phyloP scores from a whole-genome alignment of 139 green algal species.

The Marvania coccoides region DNA sequence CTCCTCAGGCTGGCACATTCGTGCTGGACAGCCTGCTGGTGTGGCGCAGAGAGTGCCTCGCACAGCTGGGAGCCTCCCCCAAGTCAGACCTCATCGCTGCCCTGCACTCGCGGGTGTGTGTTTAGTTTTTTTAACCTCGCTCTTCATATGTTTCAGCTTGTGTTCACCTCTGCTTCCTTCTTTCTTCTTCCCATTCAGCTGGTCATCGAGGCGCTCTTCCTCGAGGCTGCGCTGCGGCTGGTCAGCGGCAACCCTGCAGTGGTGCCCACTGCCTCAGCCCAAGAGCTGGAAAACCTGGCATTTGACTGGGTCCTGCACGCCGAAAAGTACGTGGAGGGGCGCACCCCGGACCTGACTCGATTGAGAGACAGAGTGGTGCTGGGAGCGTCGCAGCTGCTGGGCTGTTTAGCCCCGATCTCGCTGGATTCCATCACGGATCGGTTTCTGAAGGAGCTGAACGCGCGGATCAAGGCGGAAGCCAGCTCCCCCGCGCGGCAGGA shows the following conservation, averaged over 20 bases:
- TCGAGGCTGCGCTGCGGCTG: conserved; percentile 49
- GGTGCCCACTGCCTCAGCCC: conserved; percentile 17
- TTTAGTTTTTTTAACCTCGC: background rate
- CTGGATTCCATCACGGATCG: conserved; percentile 15
- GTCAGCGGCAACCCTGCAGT: conserved; percentile 19
- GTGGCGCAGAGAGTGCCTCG: conserved; percentile 28
- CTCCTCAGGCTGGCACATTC: conserved; percentile 6
- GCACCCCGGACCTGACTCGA: conserved; percentile 8
- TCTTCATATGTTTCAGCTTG: background rate
- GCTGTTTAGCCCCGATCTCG: conserved; percentile 16
- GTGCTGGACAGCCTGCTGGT: conserved; percentile 30
- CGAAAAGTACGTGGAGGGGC: conserved; percentile 41
- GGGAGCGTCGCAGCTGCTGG: conserved; percentile 19
- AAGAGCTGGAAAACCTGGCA: conserved; percentile 32
- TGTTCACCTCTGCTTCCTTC: background rate
- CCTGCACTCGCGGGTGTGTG: background rate
- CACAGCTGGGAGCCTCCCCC: background rate
- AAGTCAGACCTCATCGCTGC: background rate
- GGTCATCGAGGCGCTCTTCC: conserved; percentile 56
- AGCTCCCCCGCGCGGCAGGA: conserved; percentile 14
- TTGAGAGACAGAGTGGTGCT: conserved; percentile 23
- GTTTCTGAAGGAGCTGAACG: conserved; percentile 37
- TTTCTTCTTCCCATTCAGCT: conserved; percentile 22
- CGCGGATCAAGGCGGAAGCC: conserved; percentile 36
- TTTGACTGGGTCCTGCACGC: conserved; percentile 57